Evolutionary conservation across 805 yeast genomes (phyloP).

Genomic region (Sugiyamaella smithiae): DNA sequence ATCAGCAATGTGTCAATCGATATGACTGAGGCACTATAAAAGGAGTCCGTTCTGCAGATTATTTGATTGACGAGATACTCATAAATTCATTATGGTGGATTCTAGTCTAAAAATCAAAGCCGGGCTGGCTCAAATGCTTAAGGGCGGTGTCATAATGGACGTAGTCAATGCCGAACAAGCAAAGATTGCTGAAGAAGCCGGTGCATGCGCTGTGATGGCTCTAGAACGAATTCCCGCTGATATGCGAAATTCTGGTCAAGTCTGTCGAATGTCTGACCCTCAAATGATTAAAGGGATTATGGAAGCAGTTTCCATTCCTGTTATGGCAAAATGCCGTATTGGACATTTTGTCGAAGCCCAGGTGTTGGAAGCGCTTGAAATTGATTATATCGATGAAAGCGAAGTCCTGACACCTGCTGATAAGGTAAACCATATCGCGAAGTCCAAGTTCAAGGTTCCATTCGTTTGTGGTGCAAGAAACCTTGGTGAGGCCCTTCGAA

Average conservation of each 20-base stretch:
- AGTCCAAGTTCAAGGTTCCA: slow-evolving; percentile 61
- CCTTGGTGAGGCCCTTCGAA: slow-evolving; percentile 76
- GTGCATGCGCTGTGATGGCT: slow-evolving; percentile 90
- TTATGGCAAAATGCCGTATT: slow-evolving; percentile 83
- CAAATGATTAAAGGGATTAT: slow-evolving; percentile 71
- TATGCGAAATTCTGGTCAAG: slow-evolving; percentile 77
- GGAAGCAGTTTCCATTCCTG: slow-evolving; percentile 53
- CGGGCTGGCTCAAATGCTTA: slow-evolving; percentile 83
- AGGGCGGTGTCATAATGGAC: slow-evolving; percentile 47
- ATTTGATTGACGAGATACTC: too few relatives aligned
- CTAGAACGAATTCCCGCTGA: slow-evolving; percentile 82
- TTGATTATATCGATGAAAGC: slow-evolving; percentile 80
- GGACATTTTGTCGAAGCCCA: slow-evolving; percentile 85
- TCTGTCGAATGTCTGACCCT: slow-evolving; percentile 85
- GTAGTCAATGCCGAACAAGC: slow-evolving; percentile 83
- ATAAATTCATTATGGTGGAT: too few relatives aligned
- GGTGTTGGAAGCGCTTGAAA: slow-evolving; percentile 64
- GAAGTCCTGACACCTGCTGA: slow-evolving; percentile 86
- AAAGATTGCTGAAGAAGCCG: slow-evolving; percentile 72
- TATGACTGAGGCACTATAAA: too few relatives aligned
- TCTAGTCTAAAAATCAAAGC: slow-evolving; percentile 46
- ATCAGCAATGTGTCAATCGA: too few relatives aligned
- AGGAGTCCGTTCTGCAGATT: too few relatives aligned
- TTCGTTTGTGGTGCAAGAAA: slow-evolving; percentile 83
- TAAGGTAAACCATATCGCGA: slow-evolving; percentile 59